phyloP scores from a whole-genome alignment of 2,329 filamentous ascomycete genomes.

The Ambrosiella xylebori region DNA sequence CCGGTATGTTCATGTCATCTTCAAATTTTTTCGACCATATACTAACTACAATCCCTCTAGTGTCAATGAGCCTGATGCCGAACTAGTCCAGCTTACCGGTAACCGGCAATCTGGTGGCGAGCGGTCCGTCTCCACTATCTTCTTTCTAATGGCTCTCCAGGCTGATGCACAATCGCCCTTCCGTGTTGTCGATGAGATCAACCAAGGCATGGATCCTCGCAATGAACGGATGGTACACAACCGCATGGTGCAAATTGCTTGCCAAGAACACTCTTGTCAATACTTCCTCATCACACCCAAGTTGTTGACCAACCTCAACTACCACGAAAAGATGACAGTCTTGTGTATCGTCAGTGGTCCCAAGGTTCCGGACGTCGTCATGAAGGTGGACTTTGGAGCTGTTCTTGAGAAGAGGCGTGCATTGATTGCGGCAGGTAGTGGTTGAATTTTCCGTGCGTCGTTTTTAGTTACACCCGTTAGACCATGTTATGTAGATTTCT shows the following conservation, averaged over 20 bases:
- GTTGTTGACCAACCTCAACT: slow-evolving; percentile 67
- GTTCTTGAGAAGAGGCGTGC: slow-evolving; percentile 28
- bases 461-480: background rate
- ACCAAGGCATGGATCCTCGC: slow-evolving; percentile 96
- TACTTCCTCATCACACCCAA: slow-evolving; percentile 99
- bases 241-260: slow-evolving; percentile 95
- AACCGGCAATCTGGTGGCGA: slow-evolving; percentile 95
- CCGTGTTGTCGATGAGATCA: slow-evolving; percentile 97
- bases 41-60: slow-evolving; percentile 7
- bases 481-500: background rate
- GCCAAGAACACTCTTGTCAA: slow-evolving; percentile 58
- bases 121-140: slow-evolving; percentile 89
- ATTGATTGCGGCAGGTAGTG: slow-evolving; percentile 19
- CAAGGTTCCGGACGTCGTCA: slow-evolving; percentile 39
- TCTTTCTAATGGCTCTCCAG: slow-evolving; percentile 97
- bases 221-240: slow-evolving; percentile 98
- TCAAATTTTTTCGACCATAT: slow-evolving; percentile 7
- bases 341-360: slow-evolving; percentile 89
- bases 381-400: slow-evolving; percentile 31
- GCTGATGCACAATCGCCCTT: slow-evolving; percentile 87
- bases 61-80: slow-evolving; percentile 12
- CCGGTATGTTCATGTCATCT: slow-evolving; percentile 36
- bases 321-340: slow-evolving; percentile 81
- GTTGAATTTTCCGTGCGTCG: background rate
- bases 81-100: slow-evolving; percentile 42